Base-by-base conservation (phyloP, 257 asterid genomes). In the Capsicum pubescens region DNA sequence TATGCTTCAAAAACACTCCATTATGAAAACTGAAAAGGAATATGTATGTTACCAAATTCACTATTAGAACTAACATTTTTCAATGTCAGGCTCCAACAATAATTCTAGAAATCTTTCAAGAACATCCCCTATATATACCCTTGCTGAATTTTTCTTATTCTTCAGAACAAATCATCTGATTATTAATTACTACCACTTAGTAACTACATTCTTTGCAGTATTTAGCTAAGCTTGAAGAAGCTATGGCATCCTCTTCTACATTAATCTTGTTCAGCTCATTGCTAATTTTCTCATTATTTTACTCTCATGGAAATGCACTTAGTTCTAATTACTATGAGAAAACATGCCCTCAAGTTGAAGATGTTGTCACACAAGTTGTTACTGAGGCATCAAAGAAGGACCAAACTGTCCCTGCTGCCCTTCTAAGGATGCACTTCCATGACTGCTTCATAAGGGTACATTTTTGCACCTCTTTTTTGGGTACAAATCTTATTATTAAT, bases 281-380 rank as follows among this genome's bases (percentile, higher is more conserved):
- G 17, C n/a, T 82, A 52, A 32, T 67, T 48, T 82, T 84, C 46
- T 87, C 59, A 26, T 84, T 69, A 44, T 9, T 79, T 66, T 69
- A 54, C 71, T 81, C 86, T 42, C 66, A 50, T 36, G 87, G 85
- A n/a, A 61, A 84, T 74, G 89, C 87, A 42, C 87, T 89, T 8
- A 89, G 92, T 72, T 80, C 57, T 35, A 87, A 88, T 82, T 82
- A 89, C 86, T 89, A 86, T 32, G 81, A 83, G 59, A 83, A 67
- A 8, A 78, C 88, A 32, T 86, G 88, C 35, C 84, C 88, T 15
- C 56, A 36, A 16, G 84, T 72, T 26, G 84, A 82, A 72, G 13
- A 48, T 35, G 42, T 77, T 2, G 83, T 84, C 42, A 52, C 79
- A 2, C 19, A 54, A 44, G 83, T 79, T 35, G 50, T 84, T 14